Conservation (phyloP, 805 yeast species). For the Yarrowia bubula region DNA sequence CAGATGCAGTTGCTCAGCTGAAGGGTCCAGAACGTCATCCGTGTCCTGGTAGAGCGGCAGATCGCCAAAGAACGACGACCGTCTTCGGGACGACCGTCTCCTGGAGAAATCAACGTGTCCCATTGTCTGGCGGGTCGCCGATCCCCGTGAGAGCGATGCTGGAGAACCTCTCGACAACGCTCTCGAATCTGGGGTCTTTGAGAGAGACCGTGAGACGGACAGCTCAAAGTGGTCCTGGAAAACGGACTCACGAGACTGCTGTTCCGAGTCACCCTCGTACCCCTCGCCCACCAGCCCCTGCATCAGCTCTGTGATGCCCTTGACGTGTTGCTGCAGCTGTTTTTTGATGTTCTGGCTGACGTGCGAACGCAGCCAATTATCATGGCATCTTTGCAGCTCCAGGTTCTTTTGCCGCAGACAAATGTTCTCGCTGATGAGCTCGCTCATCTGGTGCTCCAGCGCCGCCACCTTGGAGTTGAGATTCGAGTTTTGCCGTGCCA, state of each 20-base stretch:
- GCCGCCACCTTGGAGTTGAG: slow-evolving; percentile 45
- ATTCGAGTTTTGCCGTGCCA: slow-evolving; percentile 50
- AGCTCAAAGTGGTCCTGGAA: neutral
- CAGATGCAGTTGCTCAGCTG: slow-evolving; percentile 27
- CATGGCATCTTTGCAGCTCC: slow-evolving; percentile 25
- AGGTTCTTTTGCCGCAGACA: slow-evolving; percentile 34
- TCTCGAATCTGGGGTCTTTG: neutral
- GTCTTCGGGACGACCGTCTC: neutral
- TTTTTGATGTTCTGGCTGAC: neutral
- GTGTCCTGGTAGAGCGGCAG: neutral
- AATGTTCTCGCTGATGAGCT: slow-evolving; percentile 44
- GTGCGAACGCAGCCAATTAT: neutral
- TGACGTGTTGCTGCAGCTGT: neutral
- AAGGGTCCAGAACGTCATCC: slow-evolving; percentile 15
- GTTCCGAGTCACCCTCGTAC: neutral
- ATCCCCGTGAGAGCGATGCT: neutral
- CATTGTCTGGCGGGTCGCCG: slow-evolving; percentile 2
- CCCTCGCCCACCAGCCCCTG: neutral
- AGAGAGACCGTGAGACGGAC: neutral
- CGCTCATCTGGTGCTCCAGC: slow-evolving; percentile 45
- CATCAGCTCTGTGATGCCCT: slow-evolving; percentile 3
- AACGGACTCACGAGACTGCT: neutral
- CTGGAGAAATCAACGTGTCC: neutral
- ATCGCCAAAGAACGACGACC: slow-evolving; percentile 18
- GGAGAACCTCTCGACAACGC: slow-evolving; percentile 1